Conservation (phyloP, 768 basidiomycete genomes). For the Tylopilus sp. region DNA sequence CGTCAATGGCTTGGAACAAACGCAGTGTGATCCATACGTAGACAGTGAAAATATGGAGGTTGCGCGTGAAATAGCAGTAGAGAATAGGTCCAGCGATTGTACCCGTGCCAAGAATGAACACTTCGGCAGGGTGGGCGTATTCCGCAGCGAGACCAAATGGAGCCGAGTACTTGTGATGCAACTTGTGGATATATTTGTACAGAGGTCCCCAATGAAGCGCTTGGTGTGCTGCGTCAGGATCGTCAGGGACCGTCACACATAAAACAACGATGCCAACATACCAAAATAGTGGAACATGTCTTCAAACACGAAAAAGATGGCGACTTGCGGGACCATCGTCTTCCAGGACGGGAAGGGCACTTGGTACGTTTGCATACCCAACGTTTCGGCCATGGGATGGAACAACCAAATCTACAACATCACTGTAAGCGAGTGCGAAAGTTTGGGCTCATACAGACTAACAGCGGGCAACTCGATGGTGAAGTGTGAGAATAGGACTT, state of each 20-base stretch:
- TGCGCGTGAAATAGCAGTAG: constrained; percentile 70
- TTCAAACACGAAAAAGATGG: constrained; percentile 92
- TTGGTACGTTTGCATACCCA: constrained; percentile 91
- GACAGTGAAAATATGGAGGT: constrained; percentile 87
- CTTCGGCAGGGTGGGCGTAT: constrained; percentile 96
- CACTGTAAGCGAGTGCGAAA: background rate
- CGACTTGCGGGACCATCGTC: constrained; percentile 72
- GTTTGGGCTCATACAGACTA: constrained; percentile 29
- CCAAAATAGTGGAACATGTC: constrained; percentile 93
- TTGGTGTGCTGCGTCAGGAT: constrained; percentile 65
- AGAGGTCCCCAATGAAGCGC: constrained; percentile 80
- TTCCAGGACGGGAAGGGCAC: constrained; percentile 82
- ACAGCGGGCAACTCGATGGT: constrained; percentile 91
- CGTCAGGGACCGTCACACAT: background rate
- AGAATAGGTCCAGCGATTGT: constrained; percentile 87
- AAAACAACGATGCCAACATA: constrained; percentile 27
- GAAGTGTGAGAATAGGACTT: constrained; percentile 92
- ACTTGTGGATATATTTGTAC: constrained; percentile 93
- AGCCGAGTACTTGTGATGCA: constrained; percentile 96
- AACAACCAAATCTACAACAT: constrained; percentile 75
- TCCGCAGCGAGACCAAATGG: constrained; percentile 98
- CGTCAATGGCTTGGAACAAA: constrained; percentile 95
- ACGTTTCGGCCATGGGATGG: constrained; percentile 82
- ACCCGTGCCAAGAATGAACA: constrained; percentile 90
- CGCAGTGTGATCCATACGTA: constrained; percentile 93